Evolutionary conservation across 495 filamentous ascomycete species (phyloP), one percentile per base, ranked within the genome.

Genomic region (Neurospora sublineolata): DNA sequence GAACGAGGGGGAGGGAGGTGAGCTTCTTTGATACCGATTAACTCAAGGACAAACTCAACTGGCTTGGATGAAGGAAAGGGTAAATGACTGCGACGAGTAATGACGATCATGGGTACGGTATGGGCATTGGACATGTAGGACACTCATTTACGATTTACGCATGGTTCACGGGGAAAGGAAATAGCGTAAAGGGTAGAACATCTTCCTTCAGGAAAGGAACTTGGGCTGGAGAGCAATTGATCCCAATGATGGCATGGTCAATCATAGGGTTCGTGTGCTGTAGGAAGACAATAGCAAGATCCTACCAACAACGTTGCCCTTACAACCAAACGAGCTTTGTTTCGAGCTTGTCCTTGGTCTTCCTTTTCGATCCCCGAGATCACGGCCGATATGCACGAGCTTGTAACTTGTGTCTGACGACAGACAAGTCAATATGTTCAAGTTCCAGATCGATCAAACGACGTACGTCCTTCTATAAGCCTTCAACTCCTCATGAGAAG

Each of bases 1-100:
- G 79, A 8, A 78, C 79, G 44, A 37, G 82, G 60, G 82, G 81
- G 77, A 76, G 77, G 68, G 75, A 69, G 14, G 81, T 76, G 46
- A 84, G 82, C 60, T 84, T 83, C 70, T 85, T 85, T 72, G 83
- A 84, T 69, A 74, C 76, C n/a, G 82, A 84, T 70, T 84, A 58
- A 79, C 23, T 64, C 27, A 27, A 18, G 52, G 27, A 58, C 11
- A 11, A 30, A 36, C 33, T 23, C 4, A 14, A 58, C 20, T 23
- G 46, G 46, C 4, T 27, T 27, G 46, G 20, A 14, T 58, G 27
- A 58, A 58, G 40, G 40, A 42, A 42, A 18, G 20, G 20, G 11
- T 23, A 23, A 52, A 58, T 58, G 46, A 58, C 46, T 58, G 46
- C 46, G 46, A 58, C 23, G 46, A 58, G 20, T 58, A 30, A 58